A percentile compares a stretch with the other conserved stretches of the same genome.
phyloP scores from a whole-genome alignment of 805 yeast genomes.

The Monosporozyma servazzii region DNA sequence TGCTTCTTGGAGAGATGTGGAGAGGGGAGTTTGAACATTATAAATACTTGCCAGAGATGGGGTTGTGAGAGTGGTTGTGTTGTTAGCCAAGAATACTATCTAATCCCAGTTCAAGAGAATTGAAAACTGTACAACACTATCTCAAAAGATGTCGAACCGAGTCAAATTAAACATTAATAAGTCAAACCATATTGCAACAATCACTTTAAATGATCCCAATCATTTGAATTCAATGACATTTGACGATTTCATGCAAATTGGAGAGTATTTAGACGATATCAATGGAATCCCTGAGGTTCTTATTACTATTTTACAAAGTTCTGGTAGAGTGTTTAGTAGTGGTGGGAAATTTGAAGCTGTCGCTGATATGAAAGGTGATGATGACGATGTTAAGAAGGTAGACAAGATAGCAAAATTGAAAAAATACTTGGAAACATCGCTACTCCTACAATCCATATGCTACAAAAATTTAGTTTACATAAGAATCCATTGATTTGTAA shows the following conservation, averaged over 20 bases:
- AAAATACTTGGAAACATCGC: slow-evolving; percentile 43
- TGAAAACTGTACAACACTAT: neutral
- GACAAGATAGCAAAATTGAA: slow-evolving; percentile 15
- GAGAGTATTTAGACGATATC: slow-evolving; percentile 49
- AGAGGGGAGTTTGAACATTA: neutral
- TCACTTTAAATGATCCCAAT: slow-evolving; percentile 55
- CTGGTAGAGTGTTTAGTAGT: slow-evolving; percentile 71
- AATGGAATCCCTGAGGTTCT: slow-evolving; percentile 52
- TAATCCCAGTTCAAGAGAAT: no score
- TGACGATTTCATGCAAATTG: slow-evolving; percentile 52
- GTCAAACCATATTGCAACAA: neutral
- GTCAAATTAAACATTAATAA: neutral
- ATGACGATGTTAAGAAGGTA: neutral
- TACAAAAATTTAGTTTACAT: slow-evolving; percentile 60
- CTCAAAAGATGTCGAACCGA: neutral
- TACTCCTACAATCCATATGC: slow-evolving; percentile 57
- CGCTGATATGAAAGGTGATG: slow-evolving; percentile 3
- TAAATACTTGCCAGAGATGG: neutral
- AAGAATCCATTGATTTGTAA: slow-evolving; percentile 61
- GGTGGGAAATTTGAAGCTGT: slow-evolving; percentile 52
- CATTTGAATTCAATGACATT: slow-evolving; percentile 60
- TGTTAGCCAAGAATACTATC: no score
- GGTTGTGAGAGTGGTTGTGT: no score
- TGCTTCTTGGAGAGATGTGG: neutral
- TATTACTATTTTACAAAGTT: slow-evolving; percentile 56